Percentiles rank a stretch among this genome's conserved stretches.
These are phyloP conservation scores for Trichoderma koningiopsis DNA, from an alignment of 2,329 filamentous ascomycete species.

Conservation along the genomic window DNA sequence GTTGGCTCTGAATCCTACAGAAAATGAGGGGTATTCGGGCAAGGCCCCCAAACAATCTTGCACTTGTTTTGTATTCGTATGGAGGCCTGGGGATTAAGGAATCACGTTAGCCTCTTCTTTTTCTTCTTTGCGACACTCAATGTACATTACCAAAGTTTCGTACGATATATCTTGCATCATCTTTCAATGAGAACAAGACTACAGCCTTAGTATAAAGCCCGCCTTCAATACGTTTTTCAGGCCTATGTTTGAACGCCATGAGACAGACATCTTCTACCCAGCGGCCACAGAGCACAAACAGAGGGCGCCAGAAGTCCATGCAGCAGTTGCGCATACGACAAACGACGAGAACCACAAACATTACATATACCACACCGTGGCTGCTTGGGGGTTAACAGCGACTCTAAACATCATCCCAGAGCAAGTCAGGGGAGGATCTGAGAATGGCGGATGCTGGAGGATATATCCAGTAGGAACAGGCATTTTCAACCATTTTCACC, in stretches of 20 bases:
- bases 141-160: not conserved
- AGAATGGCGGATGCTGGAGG: conserved; percentile 5
- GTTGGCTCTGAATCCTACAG: conserved; percentile 1
- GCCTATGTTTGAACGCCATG: conserved; percentile 20
- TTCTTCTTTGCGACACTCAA: not conserved
- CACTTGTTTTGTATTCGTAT: not conserved
- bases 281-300: not conserved
- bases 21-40: conserved; percentile 16
- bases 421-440: not conserved
- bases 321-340: not conserved
- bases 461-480: conserved; percentile 13
- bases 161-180: not conserved
- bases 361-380: conserved; percentile 5
- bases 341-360: not conserved
- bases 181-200: not conserved
- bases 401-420: conserved; percentile 11
- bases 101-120: not conserved
- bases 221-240: not conserved
- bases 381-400: conserved; percentile 23
- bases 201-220: not conserved
- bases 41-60: not conserved
- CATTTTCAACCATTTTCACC: not conserved
- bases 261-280: not conserved
- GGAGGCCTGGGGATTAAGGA: not conserved
- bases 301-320: not conserved